phyloP scores from a whole-genome alignment of 352 stramenopile genomes.

The Aphanomyces invadans region DNA sequence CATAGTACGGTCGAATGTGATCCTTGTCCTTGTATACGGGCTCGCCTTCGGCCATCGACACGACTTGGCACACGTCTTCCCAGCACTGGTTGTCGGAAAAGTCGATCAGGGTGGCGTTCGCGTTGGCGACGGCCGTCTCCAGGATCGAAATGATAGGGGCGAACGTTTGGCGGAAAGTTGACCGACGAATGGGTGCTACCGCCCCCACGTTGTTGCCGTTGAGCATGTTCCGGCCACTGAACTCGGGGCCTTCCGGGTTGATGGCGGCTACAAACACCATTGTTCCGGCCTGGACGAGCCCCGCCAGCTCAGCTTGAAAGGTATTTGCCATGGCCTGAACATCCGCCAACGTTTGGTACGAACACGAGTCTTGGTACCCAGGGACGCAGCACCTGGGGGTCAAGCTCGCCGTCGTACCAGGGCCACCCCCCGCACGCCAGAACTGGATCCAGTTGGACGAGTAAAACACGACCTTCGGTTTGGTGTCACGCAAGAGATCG shows the following conservation, averaged over 20 bases:
- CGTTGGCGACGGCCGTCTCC: not conserved
- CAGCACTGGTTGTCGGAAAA: conserved; percentile 24
- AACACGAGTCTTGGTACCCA: conserved; percentile 4
- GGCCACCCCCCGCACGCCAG: not conserved
- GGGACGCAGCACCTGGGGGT: conserved; percentile 3
- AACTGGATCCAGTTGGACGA: conserved; percentile 17
- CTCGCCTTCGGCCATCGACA: conserved; percentile 5
- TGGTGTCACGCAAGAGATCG: not conserved
- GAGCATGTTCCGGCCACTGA: conserved; percentile 21
- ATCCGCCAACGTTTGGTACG: conserved; percentile 14
- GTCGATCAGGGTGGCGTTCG: conserved; percentile 19
- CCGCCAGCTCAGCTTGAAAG: conserved; percentile 8
- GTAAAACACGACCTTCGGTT: conserved; percentile 22
- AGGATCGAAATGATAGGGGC: not conserved
- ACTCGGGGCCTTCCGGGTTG: conserved; percentile 18
- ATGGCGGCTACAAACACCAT: conserved; percentile 24
- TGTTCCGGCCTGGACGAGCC: not conserved
- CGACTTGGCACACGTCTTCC: conserved; percentile 24
- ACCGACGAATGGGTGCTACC: not conserved
- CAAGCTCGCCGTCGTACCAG: not conserved
- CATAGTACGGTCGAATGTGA: conserved; percentile 22
- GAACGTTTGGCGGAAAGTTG: conserved; percentile 2
- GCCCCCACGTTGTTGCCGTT: not conserved
- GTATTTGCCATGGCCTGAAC: not conserved
- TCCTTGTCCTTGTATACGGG: conserved; percentile 22